A percentile compares a stretch with the other conserved stretches of the same genome.
phyloP scores from a whole-genome alignment of 768 basidiomycete genomes.

The Lactarius pseudohatsudake region DNA sequence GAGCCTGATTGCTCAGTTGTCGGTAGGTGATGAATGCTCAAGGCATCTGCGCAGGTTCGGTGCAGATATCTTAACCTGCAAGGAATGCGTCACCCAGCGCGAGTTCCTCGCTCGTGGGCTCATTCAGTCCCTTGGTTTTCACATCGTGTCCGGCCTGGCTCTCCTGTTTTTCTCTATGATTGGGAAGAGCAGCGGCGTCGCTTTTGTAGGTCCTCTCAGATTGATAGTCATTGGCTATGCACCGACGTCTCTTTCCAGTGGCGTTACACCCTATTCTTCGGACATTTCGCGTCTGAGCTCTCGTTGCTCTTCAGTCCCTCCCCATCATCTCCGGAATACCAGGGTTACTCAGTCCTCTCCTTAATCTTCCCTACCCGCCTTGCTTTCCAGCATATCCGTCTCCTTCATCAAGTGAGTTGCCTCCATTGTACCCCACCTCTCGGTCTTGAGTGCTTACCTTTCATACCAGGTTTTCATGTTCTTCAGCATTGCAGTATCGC shows the following conservation, averaged over 20 bases:
- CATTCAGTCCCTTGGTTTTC: conserved; percentile 60
- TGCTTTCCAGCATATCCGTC: conserved; percentile 71
- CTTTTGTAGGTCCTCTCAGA: conserved; percentile 52
- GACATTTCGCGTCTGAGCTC: conserved; percentile 61
- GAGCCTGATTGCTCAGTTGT: conserved; percentile 27
- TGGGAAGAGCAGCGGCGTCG: conserved; percentile 56
- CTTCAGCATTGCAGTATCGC: conserved; percentile 66
- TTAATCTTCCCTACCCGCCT: conserved; percentile 59
- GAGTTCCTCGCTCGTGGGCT: conserved; percentile 73
- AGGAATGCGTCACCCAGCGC: conserved; percentile 59
- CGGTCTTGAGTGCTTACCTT: background rate
- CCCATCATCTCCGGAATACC: conserved; percentile 35
- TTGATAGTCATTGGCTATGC: background rate
- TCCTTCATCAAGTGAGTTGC: conserved; percentile 57
- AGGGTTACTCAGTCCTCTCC: conserved; percentile 35
- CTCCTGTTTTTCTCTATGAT: conserved; percentile 66
- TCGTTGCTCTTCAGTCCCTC: conserved; percentile 63
- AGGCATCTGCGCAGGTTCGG: conserved; percentile 59
- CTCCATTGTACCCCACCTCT: background rate
- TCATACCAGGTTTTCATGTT: conserved; percentile 56
- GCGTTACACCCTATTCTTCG: conserved; percentile 74
- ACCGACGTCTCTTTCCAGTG: conserved; percentile 49
- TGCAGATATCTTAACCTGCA: conserved; percentile 67
- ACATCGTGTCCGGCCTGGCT: conserved; percentile 56
- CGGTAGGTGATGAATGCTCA: conserved; percentile 2